Conservation (phyloP, 106 monocot species). For the Allium fistulosum region DNA sequence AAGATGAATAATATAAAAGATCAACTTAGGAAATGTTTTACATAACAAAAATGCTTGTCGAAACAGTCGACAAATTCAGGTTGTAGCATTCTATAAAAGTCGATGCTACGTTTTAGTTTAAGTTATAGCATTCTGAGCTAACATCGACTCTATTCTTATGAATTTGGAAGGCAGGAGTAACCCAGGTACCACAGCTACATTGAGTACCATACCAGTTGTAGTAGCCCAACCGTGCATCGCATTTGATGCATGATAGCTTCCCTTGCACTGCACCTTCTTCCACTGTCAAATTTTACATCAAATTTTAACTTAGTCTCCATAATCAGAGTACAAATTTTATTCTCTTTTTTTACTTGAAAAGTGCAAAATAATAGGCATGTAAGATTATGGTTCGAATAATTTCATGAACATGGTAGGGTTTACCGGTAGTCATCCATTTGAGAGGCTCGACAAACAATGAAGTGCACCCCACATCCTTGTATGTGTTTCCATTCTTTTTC, state of each 20-base stretch:
- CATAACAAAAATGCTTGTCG: too few relatives aligned
- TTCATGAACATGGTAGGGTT: too few relatives aligned
- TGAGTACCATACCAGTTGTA: conserved; percentile 97
- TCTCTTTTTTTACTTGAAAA: neutral
- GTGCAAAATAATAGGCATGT: too few relatives aligned
- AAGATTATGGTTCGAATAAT: too few relatives aligned
- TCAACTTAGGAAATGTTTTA: too few relatives aligned
- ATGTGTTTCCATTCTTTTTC: conserved; percentile 30
- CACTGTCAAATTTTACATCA: conserved; percentile 32
- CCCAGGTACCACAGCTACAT: conserved; percentile 96
- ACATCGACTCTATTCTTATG: conserved; percentile 77
- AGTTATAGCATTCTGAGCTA: conserved; percentile 9
- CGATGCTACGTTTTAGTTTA: too few relatives aligned
- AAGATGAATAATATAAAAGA: too few relatives aligned
- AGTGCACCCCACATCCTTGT: conserved; percentile 51
- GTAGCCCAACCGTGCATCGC: conserved; percentile 73
- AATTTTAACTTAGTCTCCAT: too few relatives aligned
- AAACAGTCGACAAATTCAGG: too few relatives aligned
- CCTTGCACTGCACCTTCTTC: conserved; percentile 93
- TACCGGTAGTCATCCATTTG: conserved; percentile 87
- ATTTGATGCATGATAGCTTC: conserved; percentile 73
- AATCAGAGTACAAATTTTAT: too few relatives aligned
- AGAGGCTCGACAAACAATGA: conserved; percentile 87
- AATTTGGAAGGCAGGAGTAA: conserved; percentile 96
- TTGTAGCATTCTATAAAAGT: too few relatives aligned